These are phyloP conservation scores for Entophlyctis helioformis DNA, from an alignment of 192 early-diverging fungal genomes.

Conservation along the genomic window DNA sequence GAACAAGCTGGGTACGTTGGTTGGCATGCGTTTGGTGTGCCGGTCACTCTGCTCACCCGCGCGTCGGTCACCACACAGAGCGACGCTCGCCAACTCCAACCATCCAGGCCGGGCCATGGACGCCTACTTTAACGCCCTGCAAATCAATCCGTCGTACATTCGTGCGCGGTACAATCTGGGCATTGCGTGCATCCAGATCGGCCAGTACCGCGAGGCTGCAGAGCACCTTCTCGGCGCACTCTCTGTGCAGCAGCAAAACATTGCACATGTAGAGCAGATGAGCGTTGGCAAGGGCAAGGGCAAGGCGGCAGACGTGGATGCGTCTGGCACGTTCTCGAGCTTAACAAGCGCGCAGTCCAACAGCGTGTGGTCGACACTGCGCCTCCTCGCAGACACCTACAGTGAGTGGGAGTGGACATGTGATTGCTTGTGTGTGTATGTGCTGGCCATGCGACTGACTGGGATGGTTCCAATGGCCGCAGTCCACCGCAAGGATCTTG, in stretches of 20 bases:
- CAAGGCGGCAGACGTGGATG: constrained; percentile 18
- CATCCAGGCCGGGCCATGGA: constrained; percentile 68
- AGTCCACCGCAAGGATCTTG: constrained; percentile 75
- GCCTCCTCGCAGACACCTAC: constrained; percentile 41
- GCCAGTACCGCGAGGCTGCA: constrained; percentile 77
- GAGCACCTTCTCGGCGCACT: constrained; percentile 87
- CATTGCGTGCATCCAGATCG: constrained; percentile 80
- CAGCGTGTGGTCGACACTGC: constrained; percentile 77
- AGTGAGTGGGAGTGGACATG: constrained; percentile 16
- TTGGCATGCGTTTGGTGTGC: too few relatives aligned
- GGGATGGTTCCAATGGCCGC: constrained; percentile 44
- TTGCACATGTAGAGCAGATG: constrained; percentile 11
- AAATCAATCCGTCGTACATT: constrained; percentile 90
- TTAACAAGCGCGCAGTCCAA: constrained; percentile 27
- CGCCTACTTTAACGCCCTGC: constrained; percentile 87
- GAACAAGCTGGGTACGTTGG: constrained; percentile 95
- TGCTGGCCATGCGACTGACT: neutral
- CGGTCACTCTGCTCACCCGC: neutral
- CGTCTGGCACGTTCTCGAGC: too few relatives aligned
- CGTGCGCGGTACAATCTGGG: constrained; percentile 95
- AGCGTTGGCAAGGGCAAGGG: constrained; percentile 18
- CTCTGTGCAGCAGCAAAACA: constrained; percentile 54
- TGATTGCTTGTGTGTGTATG: neutral
- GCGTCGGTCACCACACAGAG: constrained; percentile 25
- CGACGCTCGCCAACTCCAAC: constrained; percentile 86